Base-by-base conservation (phyloP, 2,329 filamentous ascomycete species). In the Cryphonectria nitschkei region DNA sequence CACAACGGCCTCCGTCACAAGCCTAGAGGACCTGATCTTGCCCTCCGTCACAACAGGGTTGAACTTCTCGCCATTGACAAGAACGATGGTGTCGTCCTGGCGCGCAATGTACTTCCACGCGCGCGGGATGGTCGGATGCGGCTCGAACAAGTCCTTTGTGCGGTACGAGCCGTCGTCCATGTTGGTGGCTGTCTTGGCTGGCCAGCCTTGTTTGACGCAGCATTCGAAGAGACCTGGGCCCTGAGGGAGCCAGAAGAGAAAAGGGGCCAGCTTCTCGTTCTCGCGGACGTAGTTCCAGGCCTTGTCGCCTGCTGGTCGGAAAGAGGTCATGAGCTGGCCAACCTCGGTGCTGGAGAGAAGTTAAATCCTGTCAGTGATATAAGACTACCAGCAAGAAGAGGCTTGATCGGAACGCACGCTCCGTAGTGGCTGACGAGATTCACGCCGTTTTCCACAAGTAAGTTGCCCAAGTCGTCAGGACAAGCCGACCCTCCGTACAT, bases 241-340 rank as follows among this genome's bases (percentile, higher is more conserved):
- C 80, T 78, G 65, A 29, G 80, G 71, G 43, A 74, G 72, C 78
- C 76, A 78, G n/a, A 69, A 62, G 77, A 75, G 80, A 62, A 73
- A 81, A 68, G 81, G 80, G 4, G 80, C 75, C 0, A 83, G 78
- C 9, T 82, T 81, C 8, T 82, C 80, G 64, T 79, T 79, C 43
- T 85, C 81, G 41, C 84, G 83, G n/a, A 90, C 78, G 73, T 89
- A 91, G 74, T 89, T 86, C 89, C 89, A 92, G 3, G 82, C 84
- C 58, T 84, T 84, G 76, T 91, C 89, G 1, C 79, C 83, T 2
- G 77, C 76, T 0, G 84, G 81, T 13, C 89, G 81, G 73, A 86
- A 84, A 0, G 88, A 89, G 0, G 87, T 90, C 86, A 90, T 89
- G 19, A 91, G 77, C 74, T 88, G 85, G 7, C 88, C 88, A 0